Evolutionary conservation across 768 basidiomycete genomes (phyloP), one percentile per base, ranked within the genome.

Genomic region (Suillus ampliporus): DNA sequence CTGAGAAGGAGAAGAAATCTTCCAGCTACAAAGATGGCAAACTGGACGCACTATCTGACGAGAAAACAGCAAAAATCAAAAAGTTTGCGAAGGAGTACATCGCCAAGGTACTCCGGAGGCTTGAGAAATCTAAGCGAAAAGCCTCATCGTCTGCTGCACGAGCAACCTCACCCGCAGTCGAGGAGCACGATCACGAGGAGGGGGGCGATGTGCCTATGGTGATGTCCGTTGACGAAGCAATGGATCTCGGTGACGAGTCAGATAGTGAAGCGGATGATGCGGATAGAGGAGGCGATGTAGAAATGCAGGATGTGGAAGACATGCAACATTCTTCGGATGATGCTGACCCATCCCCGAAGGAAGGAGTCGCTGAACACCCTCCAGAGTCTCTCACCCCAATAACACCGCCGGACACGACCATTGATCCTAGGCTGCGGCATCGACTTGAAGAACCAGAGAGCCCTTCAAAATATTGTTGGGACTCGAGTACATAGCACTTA

Each of bases 1-100:
- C 89, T n/a, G 91, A 95, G 57, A 97, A 97, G 76, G 97, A 99
- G 81, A 97, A 97, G 77, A 97, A 95, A 74, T 92, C 92, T 0
- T 77, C 87, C 4, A 87, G 85, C 47, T 98, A 91, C 71, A 84
- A 82, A 61, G 88, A 90, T n/a, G 84, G 84, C 21, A 84, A 84
- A 58, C 82, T 97, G 15, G 91, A 94, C 3, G 44, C 83, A 2
- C 83, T 98, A 26, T 88, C 92, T 3, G 91, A 95, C 5, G 96
- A 99, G 66, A 98, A 98, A 73, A 79, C 84, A 23, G 70, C 73
- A 50, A 98, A 98, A 78, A 95, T 99, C 75, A 97, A 94, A 77
- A 90, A 92, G 71, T 99, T 95, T 72, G 82, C 90, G 38, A 95
- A 97, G 75, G 94, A 97, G 47, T 99, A 93, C 74, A 88, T 95